Percentiles rank a stretch among this genome's conserved stretches.
Conservation (phyloP, 2,329 filamentous ascomycete genomes). For the Hymenoscyphus occultus region DNA sequence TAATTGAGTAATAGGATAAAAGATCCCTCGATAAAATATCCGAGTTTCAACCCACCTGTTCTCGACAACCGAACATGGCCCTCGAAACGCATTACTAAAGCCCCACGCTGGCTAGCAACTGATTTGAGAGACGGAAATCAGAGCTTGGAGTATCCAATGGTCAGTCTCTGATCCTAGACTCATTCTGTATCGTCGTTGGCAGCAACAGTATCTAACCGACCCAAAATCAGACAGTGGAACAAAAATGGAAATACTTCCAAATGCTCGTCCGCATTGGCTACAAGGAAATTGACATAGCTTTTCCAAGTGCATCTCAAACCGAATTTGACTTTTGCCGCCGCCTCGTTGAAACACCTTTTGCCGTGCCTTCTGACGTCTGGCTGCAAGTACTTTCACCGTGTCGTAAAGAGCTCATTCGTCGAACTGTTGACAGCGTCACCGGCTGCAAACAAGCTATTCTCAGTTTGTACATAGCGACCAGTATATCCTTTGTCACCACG, state of each 20-base stretch:
- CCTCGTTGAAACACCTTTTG: conserved; percentile 75
- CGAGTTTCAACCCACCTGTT: too few species aligned
- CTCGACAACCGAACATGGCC: conserved; percentile 27
- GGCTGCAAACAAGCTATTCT: conserved; percentile 88
- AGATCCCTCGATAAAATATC: too few species aligned
- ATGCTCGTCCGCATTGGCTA: conserved; percentile 86
- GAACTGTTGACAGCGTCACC: conserved; percentile 79
- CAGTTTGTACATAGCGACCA: conserved; percentile 90
- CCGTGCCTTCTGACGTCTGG: conserved; percentile 80
- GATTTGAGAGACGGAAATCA: conserved; percentile 88
- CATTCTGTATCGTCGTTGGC: too few species aligned
- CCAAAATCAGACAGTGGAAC: conserved; percentile 42
- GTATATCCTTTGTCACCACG: conserved; percentile 83
- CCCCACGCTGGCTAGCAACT: conserved; percentile 82
- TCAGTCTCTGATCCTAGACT: conserved; percentile 49
- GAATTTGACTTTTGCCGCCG: conserved; percentile 90
- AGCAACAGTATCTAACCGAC: too few species aligned
- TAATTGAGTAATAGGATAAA: too few species aligned
- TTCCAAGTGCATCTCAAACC: conserved; percentile 85
- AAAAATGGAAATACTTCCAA: conserved; percentile 90
- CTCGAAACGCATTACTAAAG: conserved; percentile 59
- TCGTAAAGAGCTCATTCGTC: conserved; percentile 79
- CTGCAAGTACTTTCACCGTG: conserved; percentile 87
- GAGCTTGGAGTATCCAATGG: conserved; percentile 84
- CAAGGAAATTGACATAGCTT: conserved; percentile 96